phyloP scores from a whole-genome alignment of 2,329 filamentous ascomycete species.

The Colletotrichum sp. region DNA sequence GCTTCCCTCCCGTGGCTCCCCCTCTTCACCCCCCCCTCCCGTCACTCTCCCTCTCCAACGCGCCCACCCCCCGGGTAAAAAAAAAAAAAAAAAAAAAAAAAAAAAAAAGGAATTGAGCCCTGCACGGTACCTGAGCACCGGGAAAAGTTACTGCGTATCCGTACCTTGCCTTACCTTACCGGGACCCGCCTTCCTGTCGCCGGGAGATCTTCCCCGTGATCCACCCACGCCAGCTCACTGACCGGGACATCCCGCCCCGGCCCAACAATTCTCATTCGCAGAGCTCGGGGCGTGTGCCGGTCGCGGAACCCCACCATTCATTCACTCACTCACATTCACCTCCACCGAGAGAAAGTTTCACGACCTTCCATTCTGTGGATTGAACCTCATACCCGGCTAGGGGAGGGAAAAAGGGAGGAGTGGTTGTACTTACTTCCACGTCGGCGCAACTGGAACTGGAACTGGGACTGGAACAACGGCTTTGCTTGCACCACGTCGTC shows the following conservation, averaged over 20 bases:
- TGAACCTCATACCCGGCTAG: not conserved
- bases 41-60: no score
- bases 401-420: not conserved
- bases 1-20: no score
- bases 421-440: not conserved
- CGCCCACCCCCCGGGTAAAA: no score
- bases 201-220: constrained; percentile 18
- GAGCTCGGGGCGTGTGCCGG: constrained; percentile 6
- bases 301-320: not conserved
- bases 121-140: not conserved
- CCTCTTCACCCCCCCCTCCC: no score
- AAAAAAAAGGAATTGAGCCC: not conserved
- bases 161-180: not conserved
- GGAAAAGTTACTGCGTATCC: not conserved
- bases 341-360: not conserved
- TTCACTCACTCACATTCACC: not conserved
- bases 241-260: constrained; percentile 1
- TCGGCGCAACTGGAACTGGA: not conserved
- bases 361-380: not conserved
- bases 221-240: constrained; percentile 10
- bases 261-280: not conserved
- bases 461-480: not conserved
- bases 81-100: not conserved
- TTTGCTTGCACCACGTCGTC: not conserved
- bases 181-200: not conserved